These are phyloP conservation scores for Fomitopsis pulvina DNA, from an alignment of 768 basidiomycete genomes.

Conservation along the genomic window DNA sequence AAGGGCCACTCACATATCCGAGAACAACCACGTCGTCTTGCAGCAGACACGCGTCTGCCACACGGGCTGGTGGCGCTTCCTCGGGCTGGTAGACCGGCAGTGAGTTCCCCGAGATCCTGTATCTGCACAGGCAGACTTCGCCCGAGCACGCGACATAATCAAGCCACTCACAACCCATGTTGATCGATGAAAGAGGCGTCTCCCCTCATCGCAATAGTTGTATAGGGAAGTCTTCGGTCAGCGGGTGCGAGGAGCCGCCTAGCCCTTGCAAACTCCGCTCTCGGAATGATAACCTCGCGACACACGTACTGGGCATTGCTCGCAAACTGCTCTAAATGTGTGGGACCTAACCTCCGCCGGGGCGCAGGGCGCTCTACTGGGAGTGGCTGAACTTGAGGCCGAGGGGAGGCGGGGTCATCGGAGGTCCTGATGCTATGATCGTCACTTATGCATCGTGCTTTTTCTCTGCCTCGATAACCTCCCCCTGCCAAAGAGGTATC, in stretches of 20 bases:
- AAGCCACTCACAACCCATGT: constrained; percentile 12
- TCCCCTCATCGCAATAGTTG: constrained; percentile 23
- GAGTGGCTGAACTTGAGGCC: neutral
- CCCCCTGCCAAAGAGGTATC: too few relatives aligned
- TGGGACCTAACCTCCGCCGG: neutral
- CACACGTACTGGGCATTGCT: neutral
- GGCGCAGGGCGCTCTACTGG: neutral
- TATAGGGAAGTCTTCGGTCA: constrained; percentile 10
- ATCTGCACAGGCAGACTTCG: constrained; percentile 11
- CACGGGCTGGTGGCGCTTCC: constrained; percentile 27
- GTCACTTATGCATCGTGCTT: too few relatives aligned
- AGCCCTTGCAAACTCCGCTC: constrained; percentile 17
- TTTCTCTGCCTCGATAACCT: too few relatives aligned
- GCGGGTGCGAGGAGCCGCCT: constrained; percentile 20
- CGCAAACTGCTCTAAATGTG: neutral
- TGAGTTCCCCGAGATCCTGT: constrained; percentile 12
- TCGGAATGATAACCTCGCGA: constrained; percentile 18
- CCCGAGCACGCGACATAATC: neutral
- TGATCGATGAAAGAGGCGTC: constrained; percentile 23
- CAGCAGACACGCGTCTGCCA: constrained; percentile 40
- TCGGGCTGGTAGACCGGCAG: constrained; percentile 11
- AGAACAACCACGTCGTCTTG: constrained; percentile 33
- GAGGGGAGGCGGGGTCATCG: neutral
- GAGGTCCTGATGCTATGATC: neutral
- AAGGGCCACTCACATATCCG: constrained; percentile 33